phyloP scores from a whole-genome alignment of 139 green algal genomes.

The Closterium sp. region DNA sequence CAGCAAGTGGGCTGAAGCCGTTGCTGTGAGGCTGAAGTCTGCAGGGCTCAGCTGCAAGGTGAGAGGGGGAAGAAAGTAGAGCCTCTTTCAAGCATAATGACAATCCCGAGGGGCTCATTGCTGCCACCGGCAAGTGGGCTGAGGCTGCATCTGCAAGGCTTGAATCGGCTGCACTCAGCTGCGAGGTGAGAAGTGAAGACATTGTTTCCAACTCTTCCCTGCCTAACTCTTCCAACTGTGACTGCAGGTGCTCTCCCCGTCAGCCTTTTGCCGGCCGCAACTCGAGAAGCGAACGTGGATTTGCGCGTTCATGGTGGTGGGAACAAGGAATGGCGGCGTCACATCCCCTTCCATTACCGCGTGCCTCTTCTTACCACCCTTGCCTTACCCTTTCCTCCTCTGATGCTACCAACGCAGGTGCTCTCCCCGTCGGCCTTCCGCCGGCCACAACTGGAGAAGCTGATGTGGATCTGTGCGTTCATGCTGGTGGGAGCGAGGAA shows the following conservation, averaged over 20 bases:
- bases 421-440: constrained; percentile 5
- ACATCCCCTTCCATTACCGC: background rate
- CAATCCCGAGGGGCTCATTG: constrained; percentile 94
- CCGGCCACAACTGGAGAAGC: constrained; percentile 93
- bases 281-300: constrained; percentile 99
- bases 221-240: too few species aligned
- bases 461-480: constrained; percentile 97
- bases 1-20: constrained; percentile 75
- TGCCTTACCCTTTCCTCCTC: background rate
- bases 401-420: constrained; percentile 13
- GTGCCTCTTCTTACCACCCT: background rate
- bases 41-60: constrained; percentile 89
- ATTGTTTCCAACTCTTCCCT: too few species aligned
- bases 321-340: too few species aligned
- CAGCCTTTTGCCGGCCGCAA: too few species aligned
- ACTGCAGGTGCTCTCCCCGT: too few species aligned
- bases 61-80: background rate
- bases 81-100: too few species aligned
- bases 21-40: constrained; percentile 73
- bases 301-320: constrained; percentile 91
- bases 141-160: constrained; percentile 74
- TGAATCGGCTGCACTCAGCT: constrained; percentile 73
- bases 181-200: constrained; percentile 77
- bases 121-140: constrained; percentile 81
- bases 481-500: constrained; percentile 91